Evolutionary conservation across 176 grass and related monocot species (phyloP), one percentile per base, ranked within the genome.

Genomic region (Musa itinerans): DNA sequence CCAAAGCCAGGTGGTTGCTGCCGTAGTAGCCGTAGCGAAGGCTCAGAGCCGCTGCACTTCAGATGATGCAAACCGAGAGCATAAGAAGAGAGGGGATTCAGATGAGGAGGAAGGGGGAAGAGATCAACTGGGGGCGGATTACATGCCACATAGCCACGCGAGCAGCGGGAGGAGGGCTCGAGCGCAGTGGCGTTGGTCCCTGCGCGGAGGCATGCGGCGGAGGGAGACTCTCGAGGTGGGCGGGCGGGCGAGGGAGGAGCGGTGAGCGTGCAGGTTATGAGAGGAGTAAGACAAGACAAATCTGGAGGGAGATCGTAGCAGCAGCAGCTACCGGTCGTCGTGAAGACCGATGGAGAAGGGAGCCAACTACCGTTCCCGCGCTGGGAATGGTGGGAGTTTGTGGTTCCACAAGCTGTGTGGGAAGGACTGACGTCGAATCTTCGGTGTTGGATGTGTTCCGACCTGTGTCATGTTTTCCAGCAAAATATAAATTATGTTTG

Each of bases 11-110:
- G 50, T 10, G 19, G 53, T 14, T 23, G 68, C 68, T 62, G n/a
- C 57, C 84, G 48, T 81, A 81, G 65, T 67, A 78, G 16, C 79
- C 78, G 43, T 81, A 81, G 23, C 59, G 69, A 25, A 86, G 62
- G 59, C 68, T 73, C 13, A 86, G 26, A 58, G 79, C 84, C 61
- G 62, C 84, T 86, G 84, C 62, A 67, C 74, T 78, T 82, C 16
- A 74, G 64, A 51, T 57, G 49, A 17, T 43, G 17, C 27, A 27
- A 14, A 64, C 68, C 16, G 61, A 48, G 59, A 81, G 53, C 34
- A 10, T 55, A 53, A 65, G 22, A 26, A 17, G 53, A 56, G 1
- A 13, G 23, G 53, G 19, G 24, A n/a, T 14, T 53, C 63, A 70
- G 12, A 61, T 11, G 13, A 55, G 52, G 9, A 19, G 58, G 22